phyloP scores from a whole-genome alignment of 139 green algal genomes.

The Bryopsis sp. region DNA sequence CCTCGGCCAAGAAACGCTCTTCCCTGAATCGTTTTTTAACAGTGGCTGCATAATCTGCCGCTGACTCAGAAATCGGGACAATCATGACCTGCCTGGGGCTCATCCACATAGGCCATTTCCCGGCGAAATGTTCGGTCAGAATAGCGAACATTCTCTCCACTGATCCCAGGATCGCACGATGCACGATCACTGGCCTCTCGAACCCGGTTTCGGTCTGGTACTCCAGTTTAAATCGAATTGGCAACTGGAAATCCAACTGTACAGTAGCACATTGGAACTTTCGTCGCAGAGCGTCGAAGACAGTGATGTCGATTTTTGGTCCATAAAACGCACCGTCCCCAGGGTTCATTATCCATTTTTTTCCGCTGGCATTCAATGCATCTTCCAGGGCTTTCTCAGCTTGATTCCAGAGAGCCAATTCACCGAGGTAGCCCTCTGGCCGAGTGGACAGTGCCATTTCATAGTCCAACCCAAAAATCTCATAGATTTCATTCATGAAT shows the following conservation, averaged over 20 bases:
- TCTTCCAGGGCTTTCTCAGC: constrained; percentile 77
- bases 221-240: constrained; percentile 74
- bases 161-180: constrained; percentile 88
- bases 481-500: constrained; percentile 90
- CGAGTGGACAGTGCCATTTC: constrained; percentile 89
- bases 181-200: constrained; percentile 90
- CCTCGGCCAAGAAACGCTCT: constrained; percentile 60
- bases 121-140: constrained; percentile 94
- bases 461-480: constrained; percentile 88
- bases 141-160: constrained; percentile 99
- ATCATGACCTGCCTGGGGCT: constrained; percentile 92
- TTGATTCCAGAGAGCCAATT: constrained; percentile 84
- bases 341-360: constrained; percentile 62
- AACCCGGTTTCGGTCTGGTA: constrained; percentile 55
- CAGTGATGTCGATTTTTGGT: constrained; percentile 92
- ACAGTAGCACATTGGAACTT: constrained; percentile 94
- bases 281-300: constrained; percentile 83
- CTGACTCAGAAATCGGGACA: constrained; percentile 83
- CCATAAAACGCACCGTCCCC: constrained; percentile 97
- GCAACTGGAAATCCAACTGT: constrained; percentile 98
- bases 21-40: constrained; percentile 38
- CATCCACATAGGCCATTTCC: constrained; percentile 97
- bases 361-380: constrained; percentile 71
- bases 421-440: constrained; percentile 78
- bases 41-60: constrained; percentile 49